These are phyloP conservation scores for Triticum urartu DNA, from an alignment of 176 grass and related monocot genomes.

Conservation along the genomic window DNA sequence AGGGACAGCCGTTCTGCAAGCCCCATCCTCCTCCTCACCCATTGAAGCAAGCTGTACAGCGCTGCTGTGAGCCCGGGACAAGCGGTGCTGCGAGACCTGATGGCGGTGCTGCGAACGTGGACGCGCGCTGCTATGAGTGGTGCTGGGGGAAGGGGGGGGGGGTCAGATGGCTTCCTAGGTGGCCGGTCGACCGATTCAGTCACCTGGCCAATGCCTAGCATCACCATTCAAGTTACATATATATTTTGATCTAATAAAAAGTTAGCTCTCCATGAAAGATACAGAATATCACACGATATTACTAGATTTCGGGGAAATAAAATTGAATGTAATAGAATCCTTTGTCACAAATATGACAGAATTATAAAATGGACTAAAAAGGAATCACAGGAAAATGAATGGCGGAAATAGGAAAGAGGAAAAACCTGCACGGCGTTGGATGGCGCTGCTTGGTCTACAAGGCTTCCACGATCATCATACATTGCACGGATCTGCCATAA, in stretches of 20 bases:
- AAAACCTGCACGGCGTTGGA: constrained; percentile 88
- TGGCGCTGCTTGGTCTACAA: constrained; percentile 81
- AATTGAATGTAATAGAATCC: background rate
- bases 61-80: too few relatives aligned
- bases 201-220: too few relatives aligned
- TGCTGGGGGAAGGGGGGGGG: too few relatives aligned
- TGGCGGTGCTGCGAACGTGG: too few relatives aligned
- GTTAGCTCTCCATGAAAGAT: constrained; percentile 19
- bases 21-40: too few relatives aligned
- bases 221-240: too few relatives aligned
- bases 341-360: background rate
- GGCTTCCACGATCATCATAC: constrained; percentile 84
- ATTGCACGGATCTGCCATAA: constrained; percentile 84
- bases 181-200: too few relatives aligned
- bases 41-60: too few relatives aligned
- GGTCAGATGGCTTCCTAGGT: too few relatives aligned
- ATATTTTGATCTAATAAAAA: background rate
- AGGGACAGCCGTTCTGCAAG: too few relatives aligned
- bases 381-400: background rate
- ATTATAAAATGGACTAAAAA: background rate
- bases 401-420: background rate
- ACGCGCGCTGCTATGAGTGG: too few relatives aligned
- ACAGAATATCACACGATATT: background rate
- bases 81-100: too few relatives aligned
- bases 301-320: constrained; percentile 17